Evolutionary conservation across 495 filamentous ascomycete genomes (phyloP), one percentile per base, ranked within the genome.

Genomic region (Neurospora discreta): DNA sequence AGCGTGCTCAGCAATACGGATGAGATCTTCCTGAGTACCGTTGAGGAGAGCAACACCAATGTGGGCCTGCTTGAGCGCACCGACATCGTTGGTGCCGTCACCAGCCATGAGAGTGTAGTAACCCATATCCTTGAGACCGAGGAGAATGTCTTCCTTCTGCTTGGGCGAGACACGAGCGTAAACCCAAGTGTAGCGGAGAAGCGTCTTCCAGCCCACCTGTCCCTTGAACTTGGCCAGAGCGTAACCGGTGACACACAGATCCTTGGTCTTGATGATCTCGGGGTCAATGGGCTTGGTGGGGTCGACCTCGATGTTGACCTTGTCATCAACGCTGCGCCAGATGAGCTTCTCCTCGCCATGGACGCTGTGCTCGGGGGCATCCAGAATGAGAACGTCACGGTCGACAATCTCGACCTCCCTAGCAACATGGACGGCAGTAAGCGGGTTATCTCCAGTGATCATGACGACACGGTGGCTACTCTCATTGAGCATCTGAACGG

Each of bases 41-140:
- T 99, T 99, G 72, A 99, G 87, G 42, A 99, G 89, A 15, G 95
- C 95, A 74, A 98, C 92, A 78, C 95, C 95, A 71, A 99, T 91
- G 76, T 99, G 96, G 33, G 95, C 96, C 84, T 99, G 95, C 86
- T 99, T 99, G 78, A 99, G 83, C 40, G 95, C 95, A 52, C 95
- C 95, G 69, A 99, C 95, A 79, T 99, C 95, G 78, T 99, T 99
- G 68, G 95, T 99, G 73, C 95, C 95, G 77, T 99, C 95, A 78
- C 95, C 95, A 74, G 95, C 97, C 95, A 99, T 99, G 76, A 98
- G 87, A 18, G 95, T 99, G 40, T 94, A 97, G 83, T 99, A 99
- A 41, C 95, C 95, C 80, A 91, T 90, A 80, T 97, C 95, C 83
- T 97, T 98, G 44, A 99, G 87, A 15, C 95, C 95, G 38, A 97